phyloP scores from a whole-genome alignment of 2,329 filamentous ascomycete genomes.

The Alternaria tenuissima region DNA sequence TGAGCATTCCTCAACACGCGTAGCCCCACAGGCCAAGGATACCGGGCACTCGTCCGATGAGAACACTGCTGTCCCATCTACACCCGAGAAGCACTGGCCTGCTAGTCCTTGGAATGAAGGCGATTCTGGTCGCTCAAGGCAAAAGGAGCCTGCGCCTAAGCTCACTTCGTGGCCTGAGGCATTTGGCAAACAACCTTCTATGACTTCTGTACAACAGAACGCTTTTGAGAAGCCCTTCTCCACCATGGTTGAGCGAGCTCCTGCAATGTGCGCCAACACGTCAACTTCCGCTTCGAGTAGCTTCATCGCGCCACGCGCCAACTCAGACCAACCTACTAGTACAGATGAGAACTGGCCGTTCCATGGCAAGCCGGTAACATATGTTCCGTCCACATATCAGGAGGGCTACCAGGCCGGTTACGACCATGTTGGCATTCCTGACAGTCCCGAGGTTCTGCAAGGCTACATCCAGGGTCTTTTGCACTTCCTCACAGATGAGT shows the following conservation, averaged over 20 bases:
- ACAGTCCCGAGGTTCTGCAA: constrained; percentile 42
- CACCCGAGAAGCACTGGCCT: constrained; percentile 49
- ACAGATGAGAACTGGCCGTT: constrained; percentile 36
- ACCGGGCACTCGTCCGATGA: constrained; percentile 24
- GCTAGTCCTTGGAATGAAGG: constrained; percentile 47
- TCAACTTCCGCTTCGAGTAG: constrained; percentile 23
- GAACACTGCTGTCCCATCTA: constrained; percentile 33
- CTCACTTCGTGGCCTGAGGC: constrained; percentile 44
- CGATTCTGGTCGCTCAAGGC: constrained; percentile 29
- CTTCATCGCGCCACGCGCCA: constrained; percentile 17
- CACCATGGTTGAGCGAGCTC: constrained; percentile 15
- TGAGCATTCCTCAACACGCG: constrained; percentile 50
- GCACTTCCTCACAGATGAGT: constrained; percentile 40
- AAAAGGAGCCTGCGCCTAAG: constrained; percentile 34
- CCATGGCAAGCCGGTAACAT: constrained; percentile 26
- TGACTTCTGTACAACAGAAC: constrained; percentile 27
- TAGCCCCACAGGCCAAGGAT: constrained; percentile 33
- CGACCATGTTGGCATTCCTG: constrained; percentile 45
- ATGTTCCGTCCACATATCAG: constrained; percentile 47
- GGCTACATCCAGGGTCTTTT: constrained; percentile 46
- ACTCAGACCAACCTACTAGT: constrained; percentile 26
- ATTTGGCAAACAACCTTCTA: constrained; percentile 36
- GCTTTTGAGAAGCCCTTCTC: constrained; percentile 11
- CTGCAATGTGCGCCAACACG: constrained; percentile 8
- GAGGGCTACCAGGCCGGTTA: constrained; percentile 50